Evolutionary conservation across 208 protist species (phyloP), one percentile per base, ranked within the genome.

Genomic region (Trypanosoma melophagium): DNA sequence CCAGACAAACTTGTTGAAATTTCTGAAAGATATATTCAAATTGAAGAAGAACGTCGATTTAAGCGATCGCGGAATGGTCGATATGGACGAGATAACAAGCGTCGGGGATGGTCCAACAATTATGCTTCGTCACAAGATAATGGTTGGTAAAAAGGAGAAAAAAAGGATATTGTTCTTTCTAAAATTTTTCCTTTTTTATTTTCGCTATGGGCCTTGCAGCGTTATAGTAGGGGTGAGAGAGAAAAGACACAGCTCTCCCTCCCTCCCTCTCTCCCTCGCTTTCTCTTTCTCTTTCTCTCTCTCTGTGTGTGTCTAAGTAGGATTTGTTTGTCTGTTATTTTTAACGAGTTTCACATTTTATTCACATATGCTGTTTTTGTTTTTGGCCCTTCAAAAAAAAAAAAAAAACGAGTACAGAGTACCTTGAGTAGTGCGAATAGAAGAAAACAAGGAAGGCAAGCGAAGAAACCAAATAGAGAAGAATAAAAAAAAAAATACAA

Each of bases 1-100:
- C 88, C 88, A 19, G 19, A 55, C 5, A 45, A 83, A 51, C 71
- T 96, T 47, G 55, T 60, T 45, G 35, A 82, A 31, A 61, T 96
- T 40, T 79, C 83, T 21, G 69, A 77, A 24, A 25, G 25, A 12
- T 60, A 87, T 66, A 62, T 21, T 4, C 22, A 81, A 51, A 21
- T 16, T n/a, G 66, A 71, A 45, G 61, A 64, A 47, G 14, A 47
- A 13, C 62, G 61, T 60, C 57, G 42, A 10, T 54, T 24, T 10
- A 76, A 38, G 42, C 52, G 59, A 13, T 40, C 57, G 21, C 61
- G 66, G 69, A 49, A 24, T 44, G 42, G 60, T 35, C 42, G 68
- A 47, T 40, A n/a, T 31, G 41, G 55, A 50, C 22, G 56, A 49
- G 66, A 50, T 21, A 38, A 59, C 21, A 71, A 57, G 40, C 53